phyloP scores from a whole-genome alignment of 257 asterid genomes.

The Solanum sejunctum region DNA sequence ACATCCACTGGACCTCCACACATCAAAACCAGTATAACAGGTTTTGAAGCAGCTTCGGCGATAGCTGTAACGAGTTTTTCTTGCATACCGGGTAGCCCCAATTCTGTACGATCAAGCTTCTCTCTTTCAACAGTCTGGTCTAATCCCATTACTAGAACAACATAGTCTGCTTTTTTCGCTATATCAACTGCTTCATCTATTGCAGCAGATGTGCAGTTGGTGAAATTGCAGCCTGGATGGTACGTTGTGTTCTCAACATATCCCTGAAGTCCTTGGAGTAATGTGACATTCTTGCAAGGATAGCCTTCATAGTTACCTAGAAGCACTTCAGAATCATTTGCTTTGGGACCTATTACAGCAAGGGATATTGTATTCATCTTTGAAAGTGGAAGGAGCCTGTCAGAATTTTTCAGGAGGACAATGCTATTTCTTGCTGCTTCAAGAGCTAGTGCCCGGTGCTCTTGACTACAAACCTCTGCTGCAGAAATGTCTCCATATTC shows the following conservation, averaged over 20 bases:
- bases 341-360: constrained; percentile 59
- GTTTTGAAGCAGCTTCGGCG: constrained; percentile 30
- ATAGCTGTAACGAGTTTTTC: constrained; percentile 22
- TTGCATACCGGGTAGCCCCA: constrained; percentile 52
- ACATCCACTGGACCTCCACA: constrained; percentile 69
- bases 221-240: constrained; percentile 27
- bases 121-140: constrained; percentile 52
- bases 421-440: constrained; percentile 52
- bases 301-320: constrained; percentile 58
- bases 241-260: constrained; percentile 13
- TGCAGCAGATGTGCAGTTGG: constrained; percentile 28
- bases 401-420: constrained; percentile 57
- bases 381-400: constrained; percentile 43
- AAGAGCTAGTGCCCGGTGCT: constrained; percentile 45
- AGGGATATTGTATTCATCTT: constrained; percentile 24
- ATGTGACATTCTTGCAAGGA: constrained; percentile 38
- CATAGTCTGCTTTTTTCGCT: constrained; percentile 34
- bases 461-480: constrained; percentile 31
- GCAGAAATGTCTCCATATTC: constrained; percentile 27
- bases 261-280: constrained; percentile 37
- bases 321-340: constrained; percentile 15
- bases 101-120: constrained; percentile 26
- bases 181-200: constrained; percentile 16
- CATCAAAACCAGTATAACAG: constrained; percentile 36
- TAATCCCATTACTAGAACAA: constrained; percentile 52